Conservation (phyloP, 2,329 filamentous ascomycete species). For the Scedosporium apiospermum region DNA sequence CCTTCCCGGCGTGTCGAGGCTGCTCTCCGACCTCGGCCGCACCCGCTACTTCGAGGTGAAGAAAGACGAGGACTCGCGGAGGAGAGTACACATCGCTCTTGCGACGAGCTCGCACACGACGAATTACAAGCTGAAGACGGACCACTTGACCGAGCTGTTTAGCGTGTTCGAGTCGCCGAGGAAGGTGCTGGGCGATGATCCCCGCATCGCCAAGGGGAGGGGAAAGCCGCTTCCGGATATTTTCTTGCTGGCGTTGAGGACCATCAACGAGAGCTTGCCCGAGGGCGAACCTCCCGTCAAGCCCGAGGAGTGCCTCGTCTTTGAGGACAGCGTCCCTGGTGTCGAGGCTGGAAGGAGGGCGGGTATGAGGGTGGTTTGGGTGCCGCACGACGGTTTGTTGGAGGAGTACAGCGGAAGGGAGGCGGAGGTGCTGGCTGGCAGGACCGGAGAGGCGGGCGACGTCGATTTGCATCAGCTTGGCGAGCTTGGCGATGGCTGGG, state of each 20-base stretch:
- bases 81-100: conserved; percentile 66
- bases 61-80: conserved; percentile 13
- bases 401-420: conserved; percentile 69
- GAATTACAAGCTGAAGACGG: conserved; percentile 73
- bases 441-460: conserved; percentile 57
- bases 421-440: conserved; percentile 71
- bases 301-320: conserved; percentile 87
- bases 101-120: conserved; percentile 66
- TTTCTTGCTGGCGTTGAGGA: conserved; percentile 75
- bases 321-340: conserved; percentile 90
- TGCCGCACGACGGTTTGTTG: conserved; percentile 70
- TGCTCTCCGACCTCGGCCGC: conserved; percentile 53
- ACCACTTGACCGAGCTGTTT: conserved; percentile 49
- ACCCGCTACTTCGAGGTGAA: conserved; percentile 39
- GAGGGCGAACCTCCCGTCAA: conserved; percentile 54
- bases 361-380: conserved; percentile 92
- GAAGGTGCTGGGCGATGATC: conserved; percentile 77
- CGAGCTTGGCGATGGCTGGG: conserved; percentile 51
- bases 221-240: conserved; percentile 96
- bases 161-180: conserved; percentile 58
- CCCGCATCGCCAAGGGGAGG: conserved; percentile 64
- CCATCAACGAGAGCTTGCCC: conserved; percentile 66
- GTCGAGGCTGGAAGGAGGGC: conserved; percentile 85
- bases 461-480: conserved; percentile 47
- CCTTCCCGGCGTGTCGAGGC: conserved; percentile 64